These are phyloP conservation scores for Vigna trinervia DNA, from an alignment of 306 rosid genomes.

Conservation along the genomic window DNA sequence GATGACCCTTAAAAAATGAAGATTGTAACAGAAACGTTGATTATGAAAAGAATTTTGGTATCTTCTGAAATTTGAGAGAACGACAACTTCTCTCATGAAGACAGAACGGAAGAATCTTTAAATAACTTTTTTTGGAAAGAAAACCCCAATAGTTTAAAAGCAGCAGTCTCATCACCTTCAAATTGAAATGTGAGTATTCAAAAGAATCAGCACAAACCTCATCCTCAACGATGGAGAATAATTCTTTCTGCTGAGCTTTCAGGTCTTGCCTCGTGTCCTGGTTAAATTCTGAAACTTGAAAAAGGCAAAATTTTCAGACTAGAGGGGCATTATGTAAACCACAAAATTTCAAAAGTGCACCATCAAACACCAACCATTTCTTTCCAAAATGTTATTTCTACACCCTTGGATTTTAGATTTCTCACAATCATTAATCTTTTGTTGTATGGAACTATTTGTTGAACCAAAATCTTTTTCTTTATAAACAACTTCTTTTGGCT, in stretches of 20 bases:
- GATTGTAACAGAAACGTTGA: conserved; percentile 28
- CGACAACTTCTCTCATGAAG: conserved; percentile 8
- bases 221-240: conserved; percentile 46
- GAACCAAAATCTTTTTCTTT: conserved; percentile 59
- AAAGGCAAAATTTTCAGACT: conserved; percentile 32
- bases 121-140: neutral
- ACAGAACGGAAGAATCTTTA: neutral
- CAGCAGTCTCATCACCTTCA: neutral
- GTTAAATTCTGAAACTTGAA: conserved; percentile 58
- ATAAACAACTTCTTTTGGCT: conserved; percentile 79
- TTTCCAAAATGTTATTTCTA: conserved; percentile 46
- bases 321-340: conserved; percentile 28
- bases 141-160: neutral
- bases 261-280: conserved; percentile 45
- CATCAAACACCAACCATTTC: conserved; percentile 58
- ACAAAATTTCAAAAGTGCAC: conserved; percentile 14
- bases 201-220: conserved; percentile 58
- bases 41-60: neutral
- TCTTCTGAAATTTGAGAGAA: conserved; percentile 26
- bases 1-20: conserved; percentile 1
- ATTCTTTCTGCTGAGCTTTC: conserved; percentile 50
- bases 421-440: conserved; percentile 43
- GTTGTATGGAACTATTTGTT: conserved; percentile 32
- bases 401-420: conserved; percentile 51
- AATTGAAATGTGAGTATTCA: conserved; percentile 7